phyloP scores from a whole-genome alignment of 2,329 filamentous ascomycete species.

The Fusarium citri region DNA sequence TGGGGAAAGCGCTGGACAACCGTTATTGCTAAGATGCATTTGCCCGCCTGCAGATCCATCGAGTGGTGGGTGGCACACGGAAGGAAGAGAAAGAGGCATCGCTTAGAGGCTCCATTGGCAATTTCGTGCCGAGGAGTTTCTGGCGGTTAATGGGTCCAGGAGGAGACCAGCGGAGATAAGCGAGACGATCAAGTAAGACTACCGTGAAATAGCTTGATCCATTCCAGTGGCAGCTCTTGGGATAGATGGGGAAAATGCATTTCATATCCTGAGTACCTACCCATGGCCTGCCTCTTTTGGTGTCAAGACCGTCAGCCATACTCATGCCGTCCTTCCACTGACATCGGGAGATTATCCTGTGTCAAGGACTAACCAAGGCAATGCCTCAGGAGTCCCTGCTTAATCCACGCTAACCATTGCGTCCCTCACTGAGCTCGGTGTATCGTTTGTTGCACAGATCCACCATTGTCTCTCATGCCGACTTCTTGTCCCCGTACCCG shows the following conservation, averaged over 20 bases:
- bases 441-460: slow-evolving; percentile 35
- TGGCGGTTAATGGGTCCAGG: slow-evolving; percentile 28
- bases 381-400: slow-evolving; percentile 6
- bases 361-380: slow-evolving; percentile 14
- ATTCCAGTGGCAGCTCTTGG: neutral
- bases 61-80: slow-evolving; percentile 43
- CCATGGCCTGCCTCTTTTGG: slow-evolving; percentile 1
- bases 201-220: slow-evolving; percentile 8
- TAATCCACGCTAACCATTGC: slow-evolving; percentile 18
- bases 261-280: neutral
- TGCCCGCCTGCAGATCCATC: slow-evolving; percentile 41
- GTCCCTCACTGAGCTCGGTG: slow-evolving; percentile 5
- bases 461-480: slow-evolving; percentile 38
- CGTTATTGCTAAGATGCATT: slow-evolving; percentile 41
- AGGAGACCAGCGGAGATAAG: slow-evolving; percentile 32
- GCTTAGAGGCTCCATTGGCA: slow-evolving; percentile 27
- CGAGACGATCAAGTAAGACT: slow-evolving; percentile 35
- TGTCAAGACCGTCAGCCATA: neutral
- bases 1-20: slow-evolving; percentile 40
- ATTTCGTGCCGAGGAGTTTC: slow-evolving; percentile 32
- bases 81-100: slow-evolving; percentile 35
- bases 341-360: slow-evolving; percentile 6
- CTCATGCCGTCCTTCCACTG: slow-evolving; percentile 15
- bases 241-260: neutral
- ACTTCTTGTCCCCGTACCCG: slow-evolving; percentile 17